Evolutionary conservation across 2,329 filamentous ascomycete genomes (phyloP).

Genomic region (Helicocarpus griseus): DNA sequence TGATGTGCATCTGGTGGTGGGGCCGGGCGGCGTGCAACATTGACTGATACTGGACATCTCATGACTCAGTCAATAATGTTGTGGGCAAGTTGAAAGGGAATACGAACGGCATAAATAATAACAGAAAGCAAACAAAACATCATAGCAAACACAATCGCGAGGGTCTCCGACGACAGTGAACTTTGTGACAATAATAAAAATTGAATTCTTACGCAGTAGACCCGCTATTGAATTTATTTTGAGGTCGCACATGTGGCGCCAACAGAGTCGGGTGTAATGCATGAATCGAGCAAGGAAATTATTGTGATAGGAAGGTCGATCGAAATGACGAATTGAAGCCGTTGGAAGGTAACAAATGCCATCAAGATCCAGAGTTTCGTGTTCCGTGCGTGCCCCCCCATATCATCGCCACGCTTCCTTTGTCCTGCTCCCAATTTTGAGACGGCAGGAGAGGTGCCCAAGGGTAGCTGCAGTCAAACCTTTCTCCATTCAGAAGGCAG

Average conservation of each 20-base stretch:
- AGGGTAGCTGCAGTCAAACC: too few relatives aligned
- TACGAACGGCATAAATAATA: too few relatives aligned
- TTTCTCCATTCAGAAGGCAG: too few relatives aligned
- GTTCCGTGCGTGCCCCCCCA: not conserved
- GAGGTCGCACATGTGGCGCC: slow-evolving; percentile 1
- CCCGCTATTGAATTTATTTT: not conserved
- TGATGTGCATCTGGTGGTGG: not conserved
- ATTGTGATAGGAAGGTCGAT: not conserved
- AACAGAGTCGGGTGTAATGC: not conserved
- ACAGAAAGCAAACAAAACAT: not conserved
- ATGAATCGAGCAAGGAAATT: not conserved
- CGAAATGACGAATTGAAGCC: not conserved
- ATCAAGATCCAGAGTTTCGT: not conserved
- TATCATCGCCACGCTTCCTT: not conserved
- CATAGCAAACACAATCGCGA: not conserved
- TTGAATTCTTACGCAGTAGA: not conserved
- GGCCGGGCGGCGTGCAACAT: not conserved
- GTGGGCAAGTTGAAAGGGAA: not conserved
- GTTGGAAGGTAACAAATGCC: not conserved
- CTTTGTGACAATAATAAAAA: not conserved
- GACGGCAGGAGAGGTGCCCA: too few relatives aligned
- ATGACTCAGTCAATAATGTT: too few relatives aligned
- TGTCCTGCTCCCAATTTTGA: not conserved
- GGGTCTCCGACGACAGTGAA: not conserved
- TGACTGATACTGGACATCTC: too few relatives aligned